These are phyloP conservation scores for Lichtheimia ramosa DNA, from an alignment of 371 early-diverging fungal species.

Conservation along the genomic window DNA sequence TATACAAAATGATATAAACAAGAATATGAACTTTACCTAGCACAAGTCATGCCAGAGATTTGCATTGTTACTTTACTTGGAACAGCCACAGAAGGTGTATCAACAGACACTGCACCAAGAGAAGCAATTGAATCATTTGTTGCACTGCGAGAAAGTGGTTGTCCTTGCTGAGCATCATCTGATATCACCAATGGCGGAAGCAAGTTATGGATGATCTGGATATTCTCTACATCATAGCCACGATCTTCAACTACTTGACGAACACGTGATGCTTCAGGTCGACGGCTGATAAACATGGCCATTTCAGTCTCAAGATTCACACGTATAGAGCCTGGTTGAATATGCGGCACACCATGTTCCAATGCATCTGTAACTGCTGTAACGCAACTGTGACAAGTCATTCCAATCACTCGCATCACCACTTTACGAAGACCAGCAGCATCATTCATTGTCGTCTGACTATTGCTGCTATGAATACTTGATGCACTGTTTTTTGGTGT, in stretches of 20 bases:
- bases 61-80: slow-evolving; percentile 45
- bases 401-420: slow-evolving; percentile 47
- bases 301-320: slow-evolving; percentile 46
- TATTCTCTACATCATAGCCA: slow-evolving; percentile 42
- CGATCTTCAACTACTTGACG: slow-evolving; percentile 29
- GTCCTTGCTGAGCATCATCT: background rate
- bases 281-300: slow-evolving; percentile 41
- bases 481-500: too few relatives aligned
- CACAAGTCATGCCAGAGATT: slow-evolving; percentile 78
- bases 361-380: slow-evolving; percentile 34
- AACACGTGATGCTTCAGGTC: slow-evolving; percentile 26
- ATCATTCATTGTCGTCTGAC: background rate
- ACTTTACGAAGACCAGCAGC: slow-evolving; percentile 26
- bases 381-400: slow-evolving; percentile 39
- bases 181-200: slow-evolving; percentile 27
- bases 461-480: too few relatives aligned
- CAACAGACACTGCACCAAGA: slow-evolving; percentile 28
- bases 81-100: slow-evolving; percentile 17
- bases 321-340: slow-evolving; percentile 31
- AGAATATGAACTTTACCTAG: slow-evolving; percentile 19
- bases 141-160: background rate
- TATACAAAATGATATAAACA: background rate
- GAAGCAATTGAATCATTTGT: slow-evolving; percentile 17
- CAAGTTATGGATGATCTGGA: slow-evolving; percentile 48
- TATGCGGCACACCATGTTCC: slow-evolving; percentile 22